Evolutionary conservation across 2,329 filamentous ascomycete species (phyloP).

Genomic region (Colletotrichum orchidophilum): DNA sequence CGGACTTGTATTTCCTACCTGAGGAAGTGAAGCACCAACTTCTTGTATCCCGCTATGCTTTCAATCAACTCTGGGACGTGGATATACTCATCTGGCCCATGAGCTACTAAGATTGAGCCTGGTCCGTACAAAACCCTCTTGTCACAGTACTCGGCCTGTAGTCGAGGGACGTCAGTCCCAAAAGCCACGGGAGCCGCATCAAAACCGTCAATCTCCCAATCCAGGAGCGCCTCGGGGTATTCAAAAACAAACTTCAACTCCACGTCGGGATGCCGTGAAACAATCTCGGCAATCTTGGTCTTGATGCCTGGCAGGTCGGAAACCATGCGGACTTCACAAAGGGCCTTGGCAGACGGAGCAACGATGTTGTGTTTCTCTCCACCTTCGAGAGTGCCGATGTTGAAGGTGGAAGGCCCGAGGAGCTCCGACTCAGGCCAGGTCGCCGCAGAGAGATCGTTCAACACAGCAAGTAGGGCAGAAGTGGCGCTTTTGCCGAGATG

Average conservation of each 20-base stretch:
- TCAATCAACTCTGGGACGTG: constrained; percentile 46
- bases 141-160: constrained; percentile 41
- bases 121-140: constrained; percentile 51
- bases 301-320: constrained; percentile 46
- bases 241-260: constrained; percentile 46
- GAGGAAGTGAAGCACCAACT: constrained; percentile 37
- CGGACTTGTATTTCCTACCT: not conserved
- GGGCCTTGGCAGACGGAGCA: constrained; percentile 47
- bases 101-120: constrained; percentile 49
- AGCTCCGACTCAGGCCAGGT: constrained; percentile 46
- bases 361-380: constrained; percentile 51
- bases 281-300: constrained; percentile 42
- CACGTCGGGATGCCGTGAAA: constrained; percentile 44
- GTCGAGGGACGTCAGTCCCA: constrained; percentile 50
- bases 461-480: constrained; percentile 42
- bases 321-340: constrained; percentile 50
- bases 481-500: constrained; percentile 46
- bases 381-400: constrained; percentile 49
- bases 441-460: constrained; percentile 43
- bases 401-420: constrained; percentile 50
- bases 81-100: constrained; percentile 49
- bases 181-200: constrained; percentile 48
- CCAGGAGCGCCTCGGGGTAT: constrained; percentile 48
- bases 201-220: constrained; percentile 50
- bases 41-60: constrained; percentile 49